Percentiles rank a stretch among this genome's conserved stretches.
Conservation (phyloP, 306 rosid genomes). For the Comarum palustre region DNA sequence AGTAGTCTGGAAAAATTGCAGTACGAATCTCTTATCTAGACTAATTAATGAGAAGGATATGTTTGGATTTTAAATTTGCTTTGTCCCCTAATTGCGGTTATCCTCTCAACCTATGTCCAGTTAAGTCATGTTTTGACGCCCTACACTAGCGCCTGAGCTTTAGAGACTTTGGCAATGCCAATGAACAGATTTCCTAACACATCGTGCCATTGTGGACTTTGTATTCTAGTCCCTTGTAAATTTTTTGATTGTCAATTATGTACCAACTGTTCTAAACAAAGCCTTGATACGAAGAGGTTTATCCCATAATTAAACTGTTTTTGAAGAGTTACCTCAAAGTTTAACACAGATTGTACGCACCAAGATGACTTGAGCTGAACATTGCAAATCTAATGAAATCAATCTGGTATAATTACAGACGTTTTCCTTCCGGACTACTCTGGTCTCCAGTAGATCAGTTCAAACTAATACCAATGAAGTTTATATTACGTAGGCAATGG, state of each 20-base stretch:
- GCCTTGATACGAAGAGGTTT: too few species aligned
- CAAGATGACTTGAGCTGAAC: neutral
- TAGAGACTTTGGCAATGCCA: too few species aligned
- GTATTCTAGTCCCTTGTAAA: too few species aligned
- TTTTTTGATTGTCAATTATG: too few species aligned
- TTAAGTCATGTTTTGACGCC: too few species aligned
- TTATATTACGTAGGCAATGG: conserved; percentile 7
- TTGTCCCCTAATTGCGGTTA: neutral
- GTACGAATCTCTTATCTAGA: neutral
- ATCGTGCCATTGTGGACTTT: too few species aligned
- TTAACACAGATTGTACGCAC: neutral
- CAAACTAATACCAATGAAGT: neutral
- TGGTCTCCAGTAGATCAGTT: neutral
- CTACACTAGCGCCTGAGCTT: too few species aligned
- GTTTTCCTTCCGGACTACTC: neutral
- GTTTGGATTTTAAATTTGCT: neutral
- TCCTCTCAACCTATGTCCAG: too few species aligned
- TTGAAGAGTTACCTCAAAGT: too few species aligned
- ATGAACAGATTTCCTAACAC: too few species aligned
- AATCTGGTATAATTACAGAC: conserved; percentile 7
- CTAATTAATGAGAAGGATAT: neutral
- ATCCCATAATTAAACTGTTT: too few species aligned
- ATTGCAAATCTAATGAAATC: neutral
- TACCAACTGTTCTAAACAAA: too few species aligned
- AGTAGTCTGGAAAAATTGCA: neutral